These are phyloP conservation scores for Globisporangium emineosum DNA, from an alignment of 352 stramenopile genomes.

Conservation along the genomic window DNA sequence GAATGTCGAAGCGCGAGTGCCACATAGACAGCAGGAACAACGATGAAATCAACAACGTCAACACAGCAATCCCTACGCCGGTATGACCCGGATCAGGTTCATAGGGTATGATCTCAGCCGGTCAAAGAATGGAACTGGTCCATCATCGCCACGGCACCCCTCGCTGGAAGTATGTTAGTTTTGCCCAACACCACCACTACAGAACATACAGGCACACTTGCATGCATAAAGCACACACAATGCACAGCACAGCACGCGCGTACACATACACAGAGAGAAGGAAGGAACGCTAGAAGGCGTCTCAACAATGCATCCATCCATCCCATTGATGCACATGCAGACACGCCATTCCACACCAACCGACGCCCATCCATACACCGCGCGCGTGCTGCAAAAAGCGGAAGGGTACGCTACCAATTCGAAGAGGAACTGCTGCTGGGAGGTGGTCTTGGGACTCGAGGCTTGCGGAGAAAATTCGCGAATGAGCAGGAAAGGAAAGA, in stretches of 20 bases:
- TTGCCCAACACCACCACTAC: slow-evolving; percentile 5
- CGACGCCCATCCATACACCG: no score
- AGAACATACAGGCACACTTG: background rate
- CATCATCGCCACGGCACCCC: slow-evolving; percentile 46
- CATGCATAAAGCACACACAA: background rate
- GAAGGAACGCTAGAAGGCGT: background rate
- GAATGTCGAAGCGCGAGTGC: background rate
- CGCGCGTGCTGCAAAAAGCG: background rate
- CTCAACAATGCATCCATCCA: background rate
- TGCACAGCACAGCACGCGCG: background rate
- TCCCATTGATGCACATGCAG: background rate
- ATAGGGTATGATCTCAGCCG: slow-evolving; percentile 69
- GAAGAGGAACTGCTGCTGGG: slow-evolving; percentile 8
- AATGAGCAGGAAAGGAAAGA: slow-evolving; percentile 5
- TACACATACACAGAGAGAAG: background rate
- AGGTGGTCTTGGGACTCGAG: slow-evolving; percentile 9
- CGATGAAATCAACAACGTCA: slow-evolving; percentile 26
- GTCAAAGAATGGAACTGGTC: slow-evolving; percentile 45
- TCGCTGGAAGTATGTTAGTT: slow-evolving; percentile 50
- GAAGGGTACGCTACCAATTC: slow-evolving; percentile 16
- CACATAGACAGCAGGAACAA: slow-evolving; percentile 11
- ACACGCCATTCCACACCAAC: no score
- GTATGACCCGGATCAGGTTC: slow-evolving; percentile 66
- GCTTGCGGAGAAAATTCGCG: slow-evolving; percentile 16
- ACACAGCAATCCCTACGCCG: slow-evolving; percentile 62